Conservation (phyloP, 2,329 filamentous ascomycete species). For the Penicillium glabrum region DNA sequence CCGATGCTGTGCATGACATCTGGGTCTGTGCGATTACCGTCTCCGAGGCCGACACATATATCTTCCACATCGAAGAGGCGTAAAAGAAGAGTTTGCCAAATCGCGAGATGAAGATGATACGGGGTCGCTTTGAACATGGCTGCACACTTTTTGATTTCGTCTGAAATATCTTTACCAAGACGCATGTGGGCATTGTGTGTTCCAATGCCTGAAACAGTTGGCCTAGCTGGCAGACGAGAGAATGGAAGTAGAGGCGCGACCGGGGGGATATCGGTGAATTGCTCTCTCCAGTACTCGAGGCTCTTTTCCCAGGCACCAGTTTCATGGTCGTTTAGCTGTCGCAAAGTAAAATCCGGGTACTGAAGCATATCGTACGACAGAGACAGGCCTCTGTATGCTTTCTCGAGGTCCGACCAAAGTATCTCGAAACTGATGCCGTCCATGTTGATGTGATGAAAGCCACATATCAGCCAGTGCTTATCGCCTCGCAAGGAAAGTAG, state of each 20-base stretch:
- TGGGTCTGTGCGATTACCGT: conserved; percentile 43
- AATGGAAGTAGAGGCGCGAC: conserved; percentile 19
- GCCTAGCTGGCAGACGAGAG: conserved; percentile 5
- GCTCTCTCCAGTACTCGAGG: conserved; percentile 16
- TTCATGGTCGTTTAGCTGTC: conserved; percentile 31
- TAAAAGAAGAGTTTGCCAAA: conserved; percentile 40
- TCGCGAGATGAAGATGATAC: conserved; percentile 51
- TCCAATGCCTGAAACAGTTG: conserved; percentile 9
- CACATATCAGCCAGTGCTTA: conserved; percentile 44
- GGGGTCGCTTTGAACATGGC: conserved; percentile 32
- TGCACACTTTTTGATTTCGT: conserved; percentile 16
- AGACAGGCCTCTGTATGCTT: conserved; percentile 39
- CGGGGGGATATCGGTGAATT: conserved; percentile 9
- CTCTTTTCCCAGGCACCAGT: conserved; percentile 28
- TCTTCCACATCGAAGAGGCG: conserved; percentile 37
- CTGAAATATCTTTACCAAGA: conserved; percentile 3
- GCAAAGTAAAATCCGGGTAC: conserved; percentile 37
- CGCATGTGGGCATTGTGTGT: conserved; percentile 8
- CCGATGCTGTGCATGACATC: conserved; percentile 42
- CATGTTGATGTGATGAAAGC: conserved; percentile 52
- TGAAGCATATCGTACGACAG: conserved; percentile 24
- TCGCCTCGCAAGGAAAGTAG: conserved; percentile 16
- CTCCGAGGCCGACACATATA: conserved; percentile 50
- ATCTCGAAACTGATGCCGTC: conserved; percentile 50
- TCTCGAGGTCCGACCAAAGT: conserved; percentile 47